phyloP scores from a whole-genome alignment of 75 land plant species.

The Isoetes taiwanensis region DNA sequence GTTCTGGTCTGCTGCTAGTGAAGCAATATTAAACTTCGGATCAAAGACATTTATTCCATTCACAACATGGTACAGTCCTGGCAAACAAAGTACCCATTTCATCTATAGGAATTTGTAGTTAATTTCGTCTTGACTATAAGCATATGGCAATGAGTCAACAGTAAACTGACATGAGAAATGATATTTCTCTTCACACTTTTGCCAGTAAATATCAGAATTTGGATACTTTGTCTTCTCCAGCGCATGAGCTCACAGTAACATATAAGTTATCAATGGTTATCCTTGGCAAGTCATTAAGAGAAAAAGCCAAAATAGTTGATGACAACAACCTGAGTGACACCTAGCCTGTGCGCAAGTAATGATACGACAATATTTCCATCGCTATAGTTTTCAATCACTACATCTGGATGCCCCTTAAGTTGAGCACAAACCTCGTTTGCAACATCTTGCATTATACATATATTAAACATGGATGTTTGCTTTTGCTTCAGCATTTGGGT shows the following conservation, averaged over 20 bases:
- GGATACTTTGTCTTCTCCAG: slow-evolving; percentile 92
- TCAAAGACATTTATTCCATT: slow-evolving; percentile 88
- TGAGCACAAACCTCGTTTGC: slow-evolving; percentile 32
- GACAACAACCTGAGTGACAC: slow-evolving; percentile 43
- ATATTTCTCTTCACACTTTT: slow-evolving; percentile 56
- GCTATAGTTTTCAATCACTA: slow-evolving; percentile 67
- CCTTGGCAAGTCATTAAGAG: no score
- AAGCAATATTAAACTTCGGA: slow-evolving; percentile 92
- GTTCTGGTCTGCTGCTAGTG: slow-evolving; percentile 87
- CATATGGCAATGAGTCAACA: slow-evolving; percentile 84
- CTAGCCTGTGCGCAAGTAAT: slow-evolving; percentile 45
- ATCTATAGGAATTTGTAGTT: no score
- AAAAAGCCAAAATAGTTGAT: no score
- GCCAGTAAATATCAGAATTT: slow-evolving; percentile 76
- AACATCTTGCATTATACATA: no score
- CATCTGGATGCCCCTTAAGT: slow-evolving; percentile 61
- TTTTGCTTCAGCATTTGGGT: no score
- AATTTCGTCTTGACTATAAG: no score
- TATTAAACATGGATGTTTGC: no score
- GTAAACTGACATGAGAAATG: slow-evolving; percentile 92
- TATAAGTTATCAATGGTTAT: no score
- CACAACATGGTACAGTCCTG: slow-evolving; percentile 70
- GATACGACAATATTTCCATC: slow-evolving; percentile 79
- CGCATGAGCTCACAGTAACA: no score
- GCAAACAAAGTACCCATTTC: no score